Evolutionary conservation across 169 alveolate genomes (phyloP).

Genomic region (Besnoitia besnoiti): DNA sequence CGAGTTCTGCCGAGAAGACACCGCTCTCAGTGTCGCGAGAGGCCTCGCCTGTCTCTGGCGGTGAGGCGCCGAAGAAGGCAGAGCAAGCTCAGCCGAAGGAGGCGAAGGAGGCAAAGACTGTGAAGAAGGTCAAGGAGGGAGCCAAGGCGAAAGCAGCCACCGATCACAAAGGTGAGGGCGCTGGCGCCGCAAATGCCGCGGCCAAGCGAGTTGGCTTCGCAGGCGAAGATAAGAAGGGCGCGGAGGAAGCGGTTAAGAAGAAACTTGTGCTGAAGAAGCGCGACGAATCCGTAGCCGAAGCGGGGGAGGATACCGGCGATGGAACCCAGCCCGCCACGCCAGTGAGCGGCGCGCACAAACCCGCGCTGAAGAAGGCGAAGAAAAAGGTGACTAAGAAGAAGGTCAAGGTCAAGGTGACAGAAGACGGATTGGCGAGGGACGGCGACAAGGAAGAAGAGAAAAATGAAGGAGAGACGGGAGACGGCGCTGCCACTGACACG

Average conservation of each 20-base stretch:
- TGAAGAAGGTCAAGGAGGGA: conserved; percentile 6
- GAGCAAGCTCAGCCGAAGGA: not conserved
- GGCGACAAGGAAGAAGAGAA: not conserved
- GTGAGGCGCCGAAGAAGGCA: not conserved
- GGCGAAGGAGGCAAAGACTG: not conserved
- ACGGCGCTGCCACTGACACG: conserved; percentile 29
- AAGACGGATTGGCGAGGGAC: not conserved
- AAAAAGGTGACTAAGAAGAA: conserved; percentile 9
- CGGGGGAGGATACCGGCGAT: not conserved
- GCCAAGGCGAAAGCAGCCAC: not conserved
- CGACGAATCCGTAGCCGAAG: not conserved
- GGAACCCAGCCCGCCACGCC: not conserved
- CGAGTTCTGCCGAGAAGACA: not conserved
- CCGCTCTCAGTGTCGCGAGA: not conserved
- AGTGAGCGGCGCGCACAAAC: not conserved
- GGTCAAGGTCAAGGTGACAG: not conserved
- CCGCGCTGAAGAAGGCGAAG: not conserved
- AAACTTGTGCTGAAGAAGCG: not conserved
- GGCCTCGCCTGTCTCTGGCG: not conserved
- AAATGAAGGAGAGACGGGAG: conserved; percentile 35
- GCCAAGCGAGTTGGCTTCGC: not conserved
- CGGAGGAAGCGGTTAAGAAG: not conserved
- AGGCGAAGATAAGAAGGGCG: conserved; percentile 13
- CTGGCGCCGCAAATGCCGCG: not conserved
- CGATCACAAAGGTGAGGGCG: not conserved